A percentile compares a stretch with the other conserved stretches of the same genome.
Conservation (phyloP, 2,329 filamentous ascomycete genomes). For the Phyllosticta citriasiana region DNA sequence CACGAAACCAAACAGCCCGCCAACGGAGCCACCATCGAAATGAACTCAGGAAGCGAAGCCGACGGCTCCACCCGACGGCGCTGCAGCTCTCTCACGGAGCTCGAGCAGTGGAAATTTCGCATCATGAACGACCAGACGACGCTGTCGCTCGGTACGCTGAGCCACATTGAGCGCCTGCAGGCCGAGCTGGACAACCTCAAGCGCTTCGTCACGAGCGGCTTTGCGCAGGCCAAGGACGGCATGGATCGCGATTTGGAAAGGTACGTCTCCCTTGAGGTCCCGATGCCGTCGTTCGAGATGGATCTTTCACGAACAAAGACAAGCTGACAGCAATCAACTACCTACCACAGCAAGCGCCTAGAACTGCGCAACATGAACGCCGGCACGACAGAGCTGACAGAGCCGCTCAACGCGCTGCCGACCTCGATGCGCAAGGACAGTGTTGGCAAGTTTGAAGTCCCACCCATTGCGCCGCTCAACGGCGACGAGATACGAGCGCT, state of each 20-base stretch:
- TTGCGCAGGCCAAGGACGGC: neutral
- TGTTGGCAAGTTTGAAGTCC: neutral
- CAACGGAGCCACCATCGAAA: neutral
- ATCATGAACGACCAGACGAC: neutral
- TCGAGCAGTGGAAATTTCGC: neutral
- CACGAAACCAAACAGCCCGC: neutral
- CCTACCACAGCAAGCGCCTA: neutral
- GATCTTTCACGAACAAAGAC: too few species aligned
- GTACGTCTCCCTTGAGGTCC: neutral
- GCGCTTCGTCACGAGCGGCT: neutral
- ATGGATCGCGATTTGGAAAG: neutral
- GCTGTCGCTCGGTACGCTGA: neutral
- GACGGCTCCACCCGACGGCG: neutral
- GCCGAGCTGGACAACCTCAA: neutral
- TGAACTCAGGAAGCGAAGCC: neutral
- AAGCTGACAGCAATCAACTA: neutral
- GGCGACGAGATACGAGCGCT: neutral
- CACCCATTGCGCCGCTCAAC: neutral
- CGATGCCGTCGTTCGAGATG: neutral
- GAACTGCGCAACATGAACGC: constrained; percentile 2
- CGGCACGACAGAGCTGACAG: neutral
- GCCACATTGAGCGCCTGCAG: neutral
- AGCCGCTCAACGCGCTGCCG: neutral
- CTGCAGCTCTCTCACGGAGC: neutral
- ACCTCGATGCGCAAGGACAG: neutral